phyloP scores from a whole-genome alignment of 306 rosid genomes.

The Cicer pinnatifidum region DNA sequence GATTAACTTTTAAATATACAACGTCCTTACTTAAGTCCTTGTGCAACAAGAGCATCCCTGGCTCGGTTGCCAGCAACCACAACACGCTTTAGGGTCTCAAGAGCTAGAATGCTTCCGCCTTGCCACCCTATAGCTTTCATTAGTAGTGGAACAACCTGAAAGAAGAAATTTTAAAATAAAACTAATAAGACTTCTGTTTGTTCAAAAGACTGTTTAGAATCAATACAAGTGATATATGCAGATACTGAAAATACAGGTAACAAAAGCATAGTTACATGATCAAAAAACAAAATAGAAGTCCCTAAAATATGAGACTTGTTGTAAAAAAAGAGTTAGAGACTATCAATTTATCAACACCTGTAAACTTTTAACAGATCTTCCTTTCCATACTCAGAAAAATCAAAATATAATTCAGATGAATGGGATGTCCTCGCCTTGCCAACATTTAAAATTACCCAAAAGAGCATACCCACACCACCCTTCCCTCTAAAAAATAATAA shows the following conservation, averaged over 20 bases:
- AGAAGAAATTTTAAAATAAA: constrained; percentile 30
- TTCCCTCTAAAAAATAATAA: neutral
- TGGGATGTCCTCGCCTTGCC: constrained; percentile 15
- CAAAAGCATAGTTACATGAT: neutral
- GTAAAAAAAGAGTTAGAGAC: neutral
- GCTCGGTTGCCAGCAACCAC: constrained; percentile 99
- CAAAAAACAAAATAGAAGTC: neutral
- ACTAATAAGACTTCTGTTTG: neutral
- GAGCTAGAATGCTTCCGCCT: constrained; percentile 98
- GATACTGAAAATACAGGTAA: constrained; percentile 10
- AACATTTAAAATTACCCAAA: constrained; percentile 22
- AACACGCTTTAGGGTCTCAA: constrained; percentile 96
- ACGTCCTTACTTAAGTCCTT: constrained; percentile 93
- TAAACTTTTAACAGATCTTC: constrained; percentile 12
- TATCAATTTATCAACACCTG: constrained; percentile 16
- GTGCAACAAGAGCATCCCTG: constrained; percentile 99
- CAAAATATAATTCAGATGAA: constrained; percentile 8
- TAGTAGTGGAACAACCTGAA: constrained; percentile 93
- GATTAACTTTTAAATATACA: neutral
- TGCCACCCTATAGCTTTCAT: constrained; percentile 99
- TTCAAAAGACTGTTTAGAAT: constrained; percentile 8
- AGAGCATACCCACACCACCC: neutral
- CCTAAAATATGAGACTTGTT: neutral
- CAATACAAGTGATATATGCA: neutral
- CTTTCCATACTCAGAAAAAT: constrained; percentile 16